Evolutionary conservation across 1,284 basidiomycete genomes (phyloP), one percentile per base, ranked within the genome.

Genomic region (Vanrija humicola): DNA sequence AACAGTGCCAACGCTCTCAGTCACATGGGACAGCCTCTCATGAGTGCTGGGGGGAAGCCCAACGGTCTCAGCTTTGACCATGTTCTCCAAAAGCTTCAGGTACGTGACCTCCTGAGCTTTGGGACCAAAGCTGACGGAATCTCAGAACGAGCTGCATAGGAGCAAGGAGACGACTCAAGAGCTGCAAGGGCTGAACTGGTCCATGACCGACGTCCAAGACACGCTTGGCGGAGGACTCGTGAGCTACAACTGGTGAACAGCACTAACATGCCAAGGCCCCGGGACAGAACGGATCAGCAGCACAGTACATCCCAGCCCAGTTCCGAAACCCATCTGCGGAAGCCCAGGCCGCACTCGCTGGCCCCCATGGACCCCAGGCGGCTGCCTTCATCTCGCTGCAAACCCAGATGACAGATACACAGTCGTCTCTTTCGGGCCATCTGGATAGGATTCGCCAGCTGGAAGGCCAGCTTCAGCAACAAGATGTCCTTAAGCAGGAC

Each of bases 131-230:
- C 15, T 25, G 52, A 49, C 64, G 43, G 56, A 26, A 2, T 15
- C 34, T 12, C 87, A 98, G 77, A 86, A 85, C 63, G 94, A 98
- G 72, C 83, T 98, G 38, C 87, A 89, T 76, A 95, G 94, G 78
- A 94, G 90, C 69, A 85, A 91, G 18, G 93, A 98, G 69, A 95
- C 92, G 0, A 89, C 90, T n/a, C 82, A 85, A 1, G 94, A 98
- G 71, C 80, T 99, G 5, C 85, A 86, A 64, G 83, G 83, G 0
- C 79, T 98, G 40, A 87, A 84, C 19, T 82, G 82, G n/a, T 82
- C 88, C 1, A 91, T 98, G 83, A 85, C 81, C 46, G 92, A 97
- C 38, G 91, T 98, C 46, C 88, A 93, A 60, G 92, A 96, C 65
- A 93, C 90, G 0, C 80, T 99, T 3, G 89, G 89, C 34, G 94